These are phyloP conservation scores for Silene uniflora DNA, from an alignment of 148 eudicot species.

Conservation along the genomic window DNA sequence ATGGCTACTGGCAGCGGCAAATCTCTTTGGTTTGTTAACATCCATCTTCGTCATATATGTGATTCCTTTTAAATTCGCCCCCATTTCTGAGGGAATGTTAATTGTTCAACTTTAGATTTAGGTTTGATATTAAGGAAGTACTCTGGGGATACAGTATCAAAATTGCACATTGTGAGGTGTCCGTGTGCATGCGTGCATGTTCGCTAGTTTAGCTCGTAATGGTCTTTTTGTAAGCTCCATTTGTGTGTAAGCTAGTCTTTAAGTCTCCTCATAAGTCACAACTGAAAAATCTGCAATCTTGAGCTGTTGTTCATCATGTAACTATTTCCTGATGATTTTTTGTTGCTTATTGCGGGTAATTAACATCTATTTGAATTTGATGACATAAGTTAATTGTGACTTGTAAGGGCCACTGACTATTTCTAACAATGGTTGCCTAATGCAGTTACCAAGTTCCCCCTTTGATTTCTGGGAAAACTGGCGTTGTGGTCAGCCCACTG, in stretches of 20 bases:
- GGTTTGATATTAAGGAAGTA: not conserved
- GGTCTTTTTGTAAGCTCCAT: not conserved
- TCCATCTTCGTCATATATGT: not conserved
- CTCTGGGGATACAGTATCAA: not conserved
- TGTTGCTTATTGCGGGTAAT: not conserved
- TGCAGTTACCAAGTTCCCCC: constrained; percentile 88
- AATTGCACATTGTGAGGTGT: not conserved
- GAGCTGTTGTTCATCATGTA: not conserved
- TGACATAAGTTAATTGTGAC: not conserved
- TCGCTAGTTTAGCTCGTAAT: not conserved
- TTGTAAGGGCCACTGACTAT: not conserved
- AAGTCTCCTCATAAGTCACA: not conserved
- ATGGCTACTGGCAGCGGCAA: constrained; percentile 95
- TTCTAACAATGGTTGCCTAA: not conserved
- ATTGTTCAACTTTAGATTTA: not conserved
- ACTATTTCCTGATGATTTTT: not conserved
- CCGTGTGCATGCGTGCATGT: not conserved
- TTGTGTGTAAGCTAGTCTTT: not conserved
- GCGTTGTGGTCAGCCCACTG: constrained; percentile 77
- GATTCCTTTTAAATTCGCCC: too few species aligned
- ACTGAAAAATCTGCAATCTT: not conserved
- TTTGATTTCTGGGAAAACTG: constrained; percentile 55
- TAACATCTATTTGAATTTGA: not conserved
- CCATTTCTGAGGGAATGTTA: not conserved
- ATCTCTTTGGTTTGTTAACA: constrained; percentile 50